Conservation (phyloP, 768 basidiomycete species). For the Chiua virens region DNA sequence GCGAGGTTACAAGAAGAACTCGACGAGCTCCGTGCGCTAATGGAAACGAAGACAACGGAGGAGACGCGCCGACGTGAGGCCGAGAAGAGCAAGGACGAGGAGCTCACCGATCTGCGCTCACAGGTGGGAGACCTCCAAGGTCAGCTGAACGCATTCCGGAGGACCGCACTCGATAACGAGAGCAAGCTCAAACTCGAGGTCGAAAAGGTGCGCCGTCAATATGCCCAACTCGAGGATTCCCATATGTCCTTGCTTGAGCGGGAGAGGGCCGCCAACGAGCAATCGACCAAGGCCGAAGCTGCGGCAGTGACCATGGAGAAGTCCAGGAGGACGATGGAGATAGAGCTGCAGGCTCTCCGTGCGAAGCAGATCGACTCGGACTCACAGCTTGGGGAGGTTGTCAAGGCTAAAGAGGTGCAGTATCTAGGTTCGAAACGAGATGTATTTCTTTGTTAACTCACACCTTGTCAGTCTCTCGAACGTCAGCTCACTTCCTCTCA, state of each 20-base stretch:
- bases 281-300: constrained; percentile 48
- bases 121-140: constrained; percentile 62
- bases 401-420: constrained; percentile 73
- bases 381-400: constrained; percentile 56
- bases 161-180: constrained; percentile 59
- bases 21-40: constrained; percentile 79
- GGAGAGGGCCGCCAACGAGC: constrained; percentile 51
- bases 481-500: constrained; percentile 73
- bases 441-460: neutral
- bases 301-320: constrained; percentile 63
- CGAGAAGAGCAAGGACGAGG: constrained; percentile 84
- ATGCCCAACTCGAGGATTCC: constrained; percentile 55
- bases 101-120: constrained; percentile 68
- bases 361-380: constrained; percentile 70
- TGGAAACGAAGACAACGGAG: constrained; percentile 85
- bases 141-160: constrained; percentile 66
- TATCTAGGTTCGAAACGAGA: neutral
- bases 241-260: constrained; percentile 66
- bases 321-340: constrained; percentile 62
- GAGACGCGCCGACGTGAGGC: constrained; percentile 82
- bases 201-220: constrained; percentile 61
- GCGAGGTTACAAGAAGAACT: constrained; percentile 77
- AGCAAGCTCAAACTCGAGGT: constrained; percentile 76
- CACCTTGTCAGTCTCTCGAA: constrained; percentile 58
- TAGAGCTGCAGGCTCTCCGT: constrained; percentile 70